phyloP scores from a whole-genome alignment of 805 yeast species.

The Yamadazyma sp. region DNA sequence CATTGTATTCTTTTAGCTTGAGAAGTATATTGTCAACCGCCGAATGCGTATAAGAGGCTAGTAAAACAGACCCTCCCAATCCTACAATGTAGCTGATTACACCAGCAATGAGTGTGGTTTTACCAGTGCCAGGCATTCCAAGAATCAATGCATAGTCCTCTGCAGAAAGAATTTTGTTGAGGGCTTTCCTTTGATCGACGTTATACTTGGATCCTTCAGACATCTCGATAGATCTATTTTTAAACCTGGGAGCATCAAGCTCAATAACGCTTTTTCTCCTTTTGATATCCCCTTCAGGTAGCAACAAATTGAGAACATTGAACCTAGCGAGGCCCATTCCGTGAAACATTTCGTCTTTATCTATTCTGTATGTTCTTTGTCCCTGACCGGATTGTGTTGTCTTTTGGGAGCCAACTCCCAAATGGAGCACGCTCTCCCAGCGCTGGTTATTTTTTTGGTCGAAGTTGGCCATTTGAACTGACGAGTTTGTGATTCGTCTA shows the following conservation, averaged over 20 bases:
- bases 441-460: constrained; percentile 45
- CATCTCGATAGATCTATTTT: constrained; percentile 15
- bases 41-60: constrained; percentile 89
- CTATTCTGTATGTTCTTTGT: constrained; percentile 59
- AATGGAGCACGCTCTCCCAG: constrained; percentile 47
- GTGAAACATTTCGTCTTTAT: constrained; percentile 73
- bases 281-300: constrained; percentile 46
- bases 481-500: constrained; percentile 50
- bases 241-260: constrained; percentile 46
- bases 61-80: constrained; percentile 63
- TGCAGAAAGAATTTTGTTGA: constrained; percentile 61
- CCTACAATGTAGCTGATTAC: constrained; percentile 61
- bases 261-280: constrained; percentile 56
- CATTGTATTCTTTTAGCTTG: constrained; percentile 49
- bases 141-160: constrained; percentile 77
- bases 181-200: constrained; percentile 67
- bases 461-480: constrained; percentile 43
- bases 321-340: constrained; percentile 76
- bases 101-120: constrained; percentile 70
- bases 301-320: constrained; percentile 69
- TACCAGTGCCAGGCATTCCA: constrained; percentile 98
- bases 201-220: constrained; percentile 45
- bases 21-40: constrained; percentile 92
- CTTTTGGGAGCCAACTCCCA: constrained; percentile 1
- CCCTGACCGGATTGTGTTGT: constrained; percentile 10